Percentiles rank a stretch among this genome's conserved stretches.
phyloP scores from a whole-genome alignment of 192 early-diverging fungal genomes.

The Powellomyces hirtus region DNA sequence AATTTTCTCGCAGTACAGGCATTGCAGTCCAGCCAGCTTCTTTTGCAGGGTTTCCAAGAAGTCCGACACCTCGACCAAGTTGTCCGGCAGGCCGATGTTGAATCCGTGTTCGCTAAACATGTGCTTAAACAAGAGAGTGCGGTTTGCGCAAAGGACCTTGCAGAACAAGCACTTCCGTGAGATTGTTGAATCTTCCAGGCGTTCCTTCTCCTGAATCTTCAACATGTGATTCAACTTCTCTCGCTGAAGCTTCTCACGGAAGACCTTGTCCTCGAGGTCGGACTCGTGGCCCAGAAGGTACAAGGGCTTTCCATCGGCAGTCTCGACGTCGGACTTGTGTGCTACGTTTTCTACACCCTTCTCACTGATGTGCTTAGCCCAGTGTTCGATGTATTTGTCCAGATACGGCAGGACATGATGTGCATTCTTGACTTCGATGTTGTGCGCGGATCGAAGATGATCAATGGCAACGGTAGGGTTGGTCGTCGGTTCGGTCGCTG shows the following conservation, averaged over 20 bases:
- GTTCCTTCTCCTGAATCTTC: slow-evolving; percentile 69
- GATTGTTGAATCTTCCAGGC: slow-evolving; percentile 59
- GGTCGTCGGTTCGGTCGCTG: slow-evolving; percentile 39
- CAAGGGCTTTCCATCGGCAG: slow-evolving; percentile 15
- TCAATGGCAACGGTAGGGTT: slow-evolving; percentile 62
- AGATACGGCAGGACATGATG: slow-evolving; percentile 76
- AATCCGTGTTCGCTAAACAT: slow-evolving; percentile 91
- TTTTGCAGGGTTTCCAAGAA: slow-evolving; percentile 74
- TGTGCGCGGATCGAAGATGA: slow-evolving; percentile 67
- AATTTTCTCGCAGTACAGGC: slow-evolving; percentile 91
- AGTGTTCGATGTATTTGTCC: slow-evolving; percentile 72
- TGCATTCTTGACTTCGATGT: slow-evolving; percentile 64
- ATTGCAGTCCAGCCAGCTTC: slow-evolving; percentile 65
- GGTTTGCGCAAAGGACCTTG: slow-evolving; percentile 72
- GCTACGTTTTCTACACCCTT: slow-evolving; percentile 19
- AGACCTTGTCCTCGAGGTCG: slow-evolving; percentile 56
- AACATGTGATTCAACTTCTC: slow-evolving; percentile 73
- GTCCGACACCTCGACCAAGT: slow-evolving; percentile 80
- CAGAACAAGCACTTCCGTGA: slow-evolving; percentile 92
- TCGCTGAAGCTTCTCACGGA: slow-evolving; percentile 70
- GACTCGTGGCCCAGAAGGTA: slow-evolving; percentile 62
- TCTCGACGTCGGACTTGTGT: slow-evolving; percentile 10
- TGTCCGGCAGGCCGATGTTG: slow-evolving; percentile 89
- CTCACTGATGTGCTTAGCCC: slow-evolving; percentile 55
- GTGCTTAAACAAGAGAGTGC: slow-evolving; percentile 75